Base-by-base conservation (phyloP, 805 yeast genomes). In the Candida yuanshanica region DNA sequence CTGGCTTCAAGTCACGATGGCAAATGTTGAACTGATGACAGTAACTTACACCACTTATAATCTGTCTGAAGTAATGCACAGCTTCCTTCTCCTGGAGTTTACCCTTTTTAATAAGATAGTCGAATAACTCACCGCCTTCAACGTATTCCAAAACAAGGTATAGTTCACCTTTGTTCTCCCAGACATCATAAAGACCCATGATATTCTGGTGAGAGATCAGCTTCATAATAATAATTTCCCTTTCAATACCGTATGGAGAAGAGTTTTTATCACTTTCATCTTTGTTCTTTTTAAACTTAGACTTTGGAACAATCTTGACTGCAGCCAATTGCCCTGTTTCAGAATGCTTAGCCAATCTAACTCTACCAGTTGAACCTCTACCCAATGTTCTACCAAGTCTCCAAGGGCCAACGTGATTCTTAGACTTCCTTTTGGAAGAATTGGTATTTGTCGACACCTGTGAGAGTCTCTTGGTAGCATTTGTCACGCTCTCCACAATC, bases 91-190 rank as follows among this genome's bases (percentile, higher is more conserved):
- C 99, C 41, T 83, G 90, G 35, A 93, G 70, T 27, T 87, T 81
- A 11, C 98, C 98, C 42, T 83, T 74, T 59, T 88, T 89, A 44
- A 93, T 90, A 41, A 93, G 70, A 51, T 90, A 78, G 64, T 93
- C 97, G 58, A 93, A 93, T 38, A 93, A 70, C 66, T 93, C 99
- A 35, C 99, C 99, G 40, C 96, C 96, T 65, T 93, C 97, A 36
- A 95, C 90, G 64, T 93, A 93, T 64, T 93, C 99, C 42, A 93
- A 66, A 7, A 93, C 95, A 51, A 93, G 74, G 57, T 91, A 91
- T 33, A 85, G 63, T 47, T 84, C 89, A 43, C 83, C 79, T 52
- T 82, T 83, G 45, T 86, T 85, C 62, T 85, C 95, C 95, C 95
- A 85, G 34, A 85, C 95, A 50, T 85, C 95, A 53, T 81, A 84